phyloP scores from a whole-genome alignment of 169 alveolate species.

The Plasmodium fragile region DNA sequence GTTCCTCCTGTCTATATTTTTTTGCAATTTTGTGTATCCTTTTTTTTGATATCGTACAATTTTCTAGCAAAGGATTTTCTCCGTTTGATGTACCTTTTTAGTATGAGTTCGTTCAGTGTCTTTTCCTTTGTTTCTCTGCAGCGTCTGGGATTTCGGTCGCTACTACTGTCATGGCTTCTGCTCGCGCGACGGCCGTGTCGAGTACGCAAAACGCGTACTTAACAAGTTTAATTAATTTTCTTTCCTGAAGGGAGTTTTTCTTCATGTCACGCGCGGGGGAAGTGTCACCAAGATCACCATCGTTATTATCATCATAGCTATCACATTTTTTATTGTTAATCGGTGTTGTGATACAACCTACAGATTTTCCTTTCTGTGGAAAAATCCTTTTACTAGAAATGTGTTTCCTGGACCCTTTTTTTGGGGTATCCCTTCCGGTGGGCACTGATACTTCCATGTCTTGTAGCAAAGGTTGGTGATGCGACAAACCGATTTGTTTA shows the following conservation, averaged over 20 bases:
- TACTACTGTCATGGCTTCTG: conserved; percentile 2
- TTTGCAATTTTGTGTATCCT: conserved; percentile 30
- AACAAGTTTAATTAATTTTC: neutral
- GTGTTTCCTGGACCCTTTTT: neutral
- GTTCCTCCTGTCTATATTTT: neutral
- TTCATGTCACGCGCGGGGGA: neutral
- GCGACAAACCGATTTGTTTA: neutral
- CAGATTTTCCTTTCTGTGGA: neutral
- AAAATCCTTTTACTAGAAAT: neutral
- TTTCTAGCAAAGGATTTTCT: conserved; percentile 19
- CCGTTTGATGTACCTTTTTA: conserved; percentile 24
- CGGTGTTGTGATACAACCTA: neutral
- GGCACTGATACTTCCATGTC: neutral
- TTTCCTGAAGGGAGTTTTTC: neutral
- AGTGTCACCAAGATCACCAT: neutral
- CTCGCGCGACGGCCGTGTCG: neutral
- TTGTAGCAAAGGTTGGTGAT: neutral
- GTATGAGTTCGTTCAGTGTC: neutral
- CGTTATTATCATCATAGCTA: neutral
- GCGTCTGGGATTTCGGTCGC: neutral
- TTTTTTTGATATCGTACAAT: conserved; percentile 14
- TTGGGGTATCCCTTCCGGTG: neutral
- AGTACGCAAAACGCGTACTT: conserved; percentile 9
- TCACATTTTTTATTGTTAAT: neutral
- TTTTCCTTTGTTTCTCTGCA: neutral